phyloP scores from a whole-genome alignment of 2,329 filamentous ascomycete species.

The Mycosphaerella sp. region DNA sequence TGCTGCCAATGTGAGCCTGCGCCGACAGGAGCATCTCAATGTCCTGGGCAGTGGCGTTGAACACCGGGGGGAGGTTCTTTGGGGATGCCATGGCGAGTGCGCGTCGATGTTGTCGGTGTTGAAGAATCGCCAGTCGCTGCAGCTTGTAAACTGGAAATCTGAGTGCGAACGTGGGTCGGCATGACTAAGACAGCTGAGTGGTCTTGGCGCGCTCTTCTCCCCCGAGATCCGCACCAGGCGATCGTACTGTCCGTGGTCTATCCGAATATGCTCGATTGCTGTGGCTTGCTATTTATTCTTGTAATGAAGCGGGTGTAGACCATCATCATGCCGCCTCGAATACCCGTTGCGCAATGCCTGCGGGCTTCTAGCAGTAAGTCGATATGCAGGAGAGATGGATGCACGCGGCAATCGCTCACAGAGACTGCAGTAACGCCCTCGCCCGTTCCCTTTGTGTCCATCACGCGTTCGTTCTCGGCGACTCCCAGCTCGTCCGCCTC shows the following conservation, averaged over 20 bases:
- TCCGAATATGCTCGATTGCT: too few species aligned
- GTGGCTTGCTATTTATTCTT: neutral
- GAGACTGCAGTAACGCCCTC: constrained; percentile 10
- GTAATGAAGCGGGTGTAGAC: neutral
- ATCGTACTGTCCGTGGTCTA: too few species aligned
- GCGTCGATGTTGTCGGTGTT: constrained; percentile 15
- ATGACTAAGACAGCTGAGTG: too few species aligned
- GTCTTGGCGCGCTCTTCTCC: neutral
- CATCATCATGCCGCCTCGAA: constrained; percentile 42
- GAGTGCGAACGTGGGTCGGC: neutral
- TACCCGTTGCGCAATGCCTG: constrained; percentile 41
- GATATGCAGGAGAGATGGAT: neutral
- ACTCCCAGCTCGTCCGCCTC: constrained; percentile 58
- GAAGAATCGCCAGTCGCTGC: neutral
- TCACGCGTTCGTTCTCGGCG: constrained; percentile 47
- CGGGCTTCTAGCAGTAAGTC: constrained; percentile 36
- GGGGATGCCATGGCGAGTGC: constrained; percentile 64
- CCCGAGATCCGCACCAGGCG: too few species aligned
- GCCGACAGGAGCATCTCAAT: constrained; percentile 99
- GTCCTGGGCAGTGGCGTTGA: constrained; percentile 97
- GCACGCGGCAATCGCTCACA: constrained; percentile 3
- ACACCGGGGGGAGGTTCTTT: constrained; percentile 83
- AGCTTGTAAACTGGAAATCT: neutral
- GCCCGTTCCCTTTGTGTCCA: neutral
- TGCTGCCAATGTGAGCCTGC: constrained; percentile 92